phyloP scores from a whole-genome alignment of 2,329 filamentous ascomycete species.

The Microcyclospora tardicrescens region DNA sequence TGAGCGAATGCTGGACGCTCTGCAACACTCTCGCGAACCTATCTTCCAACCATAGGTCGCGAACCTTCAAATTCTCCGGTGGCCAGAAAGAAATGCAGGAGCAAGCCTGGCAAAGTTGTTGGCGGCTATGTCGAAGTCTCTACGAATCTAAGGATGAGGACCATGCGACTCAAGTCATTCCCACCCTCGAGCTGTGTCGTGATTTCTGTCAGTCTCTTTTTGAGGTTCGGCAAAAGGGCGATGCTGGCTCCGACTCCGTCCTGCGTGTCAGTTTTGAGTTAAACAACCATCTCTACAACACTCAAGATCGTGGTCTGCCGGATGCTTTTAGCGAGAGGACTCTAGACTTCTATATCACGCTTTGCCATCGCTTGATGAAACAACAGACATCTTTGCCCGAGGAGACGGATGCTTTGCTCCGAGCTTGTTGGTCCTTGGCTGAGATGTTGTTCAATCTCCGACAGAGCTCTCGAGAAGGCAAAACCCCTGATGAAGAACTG shows the following conservation, averaged over 20 bases:
- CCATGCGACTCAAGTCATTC: conserved; percentile 52
- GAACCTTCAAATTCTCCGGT: conserved; percentile 63
- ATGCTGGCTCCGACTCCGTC: conserved; percentile 73
- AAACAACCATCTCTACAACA: conserved; percentile 90
- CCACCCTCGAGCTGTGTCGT: conserved; percentile 73
- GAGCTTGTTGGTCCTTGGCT: conserved; percentile 78
- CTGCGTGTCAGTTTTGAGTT: conserved; percentile 86
- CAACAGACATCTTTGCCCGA: conserved; percentile 65
- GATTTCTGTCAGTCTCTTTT: conserved; percentile 89
- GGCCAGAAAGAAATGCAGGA: conserved; percentile 62
- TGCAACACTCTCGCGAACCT: conserved; percentile 82
- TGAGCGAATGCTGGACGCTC: conserved; percentile 84
- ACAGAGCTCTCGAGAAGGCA: conserved; percentile 65
- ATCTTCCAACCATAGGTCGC: conserved; percentile 69
- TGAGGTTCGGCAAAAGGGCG: conserved; percentile 64
- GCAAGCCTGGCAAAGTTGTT: conserved; percentile 85
- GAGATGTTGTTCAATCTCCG: conserved; percentile 88
- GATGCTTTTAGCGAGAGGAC: conserved; percentile 82
- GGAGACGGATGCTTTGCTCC: conserved; percentile 71
- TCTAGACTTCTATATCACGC: conserved; percentile 82
- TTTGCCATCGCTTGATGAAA: conserved; percentile 95
- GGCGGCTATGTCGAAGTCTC: conserved; percentile 79
- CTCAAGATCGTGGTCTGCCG: conserved; percentile 70
- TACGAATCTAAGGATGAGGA: conserved; percentile 70
- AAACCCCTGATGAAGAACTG: conserved; percentile 65